A percentile compares a stretch with the other conserved stretches of the same genome.
phyloP scores from a whole-genome alignment of 1,284 basidiomycete species.

The Naganishia sp. region DNA sequence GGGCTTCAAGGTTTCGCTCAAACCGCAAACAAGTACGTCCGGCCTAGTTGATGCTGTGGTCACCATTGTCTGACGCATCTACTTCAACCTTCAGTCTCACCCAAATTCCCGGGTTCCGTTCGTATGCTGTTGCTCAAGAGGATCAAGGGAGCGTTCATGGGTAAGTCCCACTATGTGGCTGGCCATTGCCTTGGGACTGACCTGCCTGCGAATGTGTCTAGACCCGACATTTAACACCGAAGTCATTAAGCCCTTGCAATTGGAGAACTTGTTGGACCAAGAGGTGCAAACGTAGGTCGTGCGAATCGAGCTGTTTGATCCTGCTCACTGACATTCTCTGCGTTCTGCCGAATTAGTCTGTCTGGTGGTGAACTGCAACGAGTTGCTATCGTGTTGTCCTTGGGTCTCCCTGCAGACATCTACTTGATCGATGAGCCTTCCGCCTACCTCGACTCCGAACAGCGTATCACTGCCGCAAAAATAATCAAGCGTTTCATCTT shows the following conservation, averaged over 20 bases:
- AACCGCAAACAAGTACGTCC: constrained; percentile 68
- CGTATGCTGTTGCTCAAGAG: constrained; percentile 88
- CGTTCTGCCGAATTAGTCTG: constrained; percentile 51
- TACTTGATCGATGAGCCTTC: constrained; percentile 78
- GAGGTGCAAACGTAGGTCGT: constrained; percentile 74
- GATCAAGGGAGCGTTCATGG: constrained; percentile 92
- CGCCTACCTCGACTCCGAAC: constrained; percentile 82
- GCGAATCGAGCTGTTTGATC: not conserved
- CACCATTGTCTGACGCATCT: not conserved
- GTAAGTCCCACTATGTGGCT: constrained; percentile 34
- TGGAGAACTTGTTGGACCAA: constrained; percentile 92
- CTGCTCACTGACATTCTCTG: not conserved
- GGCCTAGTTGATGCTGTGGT: not conserved
- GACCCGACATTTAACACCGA: constrained; percentile 94
- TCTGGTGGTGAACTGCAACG: constrained; percentile 96
- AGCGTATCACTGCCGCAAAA: constrained; percentile 94
- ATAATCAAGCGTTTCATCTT: constrained; percentile 95
- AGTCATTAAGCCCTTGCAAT: constrained; percentile 88
- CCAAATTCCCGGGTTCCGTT: constrained; percentile 90
- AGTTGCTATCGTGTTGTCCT: constrained; percentile 87
- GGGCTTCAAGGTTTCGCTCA: constrained; percentile 76
- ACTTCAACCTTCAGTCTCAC: constrained; percentile 64
- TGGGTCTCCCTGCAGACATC: constrained; percentile 77
- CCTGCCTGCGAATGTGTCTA: constrained; percentile 30
- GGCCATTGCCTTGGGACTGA: not conserved